Conservation (phyloP, 176 grass and related monocot genomes). For the Saccharum spontaneum region DNA sequence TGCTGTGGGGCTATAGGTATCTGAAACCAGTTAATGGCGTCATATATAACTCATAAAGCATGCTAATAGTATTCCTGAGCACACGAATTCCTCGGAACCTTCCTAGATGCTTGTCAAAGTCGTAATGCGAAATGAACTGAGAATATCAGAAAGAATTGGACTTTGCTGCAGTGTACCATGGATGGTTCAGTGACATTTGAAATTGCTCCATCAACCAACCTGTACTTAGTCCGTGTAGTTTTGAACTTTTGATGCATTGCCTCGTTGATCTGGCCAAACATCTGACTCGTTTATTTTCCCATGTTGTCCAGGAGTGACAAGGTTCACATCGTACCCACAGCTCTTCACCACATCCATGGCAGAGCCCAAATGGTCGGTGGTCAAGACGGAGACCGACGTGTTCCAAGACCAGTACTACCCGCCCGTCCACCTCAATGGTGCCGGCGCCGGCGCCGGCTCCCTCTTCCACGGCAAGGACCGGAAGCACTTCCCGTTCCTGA, state of each 20-base stretch:
- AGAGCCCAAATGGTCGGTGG: conserved; percentile 48
- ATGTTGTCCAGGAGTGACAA: conserved; percentile 40
- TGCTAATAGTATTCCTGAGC: not conserved
- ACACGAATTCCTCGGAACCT: not conserved
- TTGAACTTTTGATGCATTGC: not conserved
- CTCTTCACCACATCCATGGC: conserved; percentile 52
- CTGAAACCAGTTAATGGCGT: not conserved
- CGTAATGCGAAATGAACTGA: not conserved
- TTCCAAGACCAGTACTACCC: conserved; percentile 49
- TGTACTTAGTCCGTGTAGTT: not conserved
- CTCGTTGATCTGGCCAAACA: not conserved
- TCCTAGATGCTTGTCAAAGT: not conserved
- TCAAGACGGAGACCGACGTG: conserved; percentile 51
- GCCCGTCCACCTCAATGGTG: conserved; percentile 27
- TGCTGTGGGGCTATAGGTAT: not conserved
- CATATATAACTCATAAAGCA: not conserved
- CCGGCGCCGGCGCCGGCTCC: not conserved
- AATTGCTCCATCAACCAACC: not conserved
- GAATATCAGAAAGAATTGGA: not conserved
- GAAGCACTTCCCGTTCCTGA: conserved; percentile 58
- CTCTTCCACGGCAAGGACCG: conserved; percentile 44
- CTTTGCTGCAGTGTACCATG: not conserved
- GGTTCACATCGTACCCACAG: conserved; percentile 52
- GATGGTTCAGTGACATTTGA: not conserved
- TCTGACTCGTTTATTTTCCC: not conserved